These are phyloP conservation scores for Opeltia flavorubescens DNA, from an alignment of 495 filamentous ascomycete species.

Conservation along the genomic window DNA sequence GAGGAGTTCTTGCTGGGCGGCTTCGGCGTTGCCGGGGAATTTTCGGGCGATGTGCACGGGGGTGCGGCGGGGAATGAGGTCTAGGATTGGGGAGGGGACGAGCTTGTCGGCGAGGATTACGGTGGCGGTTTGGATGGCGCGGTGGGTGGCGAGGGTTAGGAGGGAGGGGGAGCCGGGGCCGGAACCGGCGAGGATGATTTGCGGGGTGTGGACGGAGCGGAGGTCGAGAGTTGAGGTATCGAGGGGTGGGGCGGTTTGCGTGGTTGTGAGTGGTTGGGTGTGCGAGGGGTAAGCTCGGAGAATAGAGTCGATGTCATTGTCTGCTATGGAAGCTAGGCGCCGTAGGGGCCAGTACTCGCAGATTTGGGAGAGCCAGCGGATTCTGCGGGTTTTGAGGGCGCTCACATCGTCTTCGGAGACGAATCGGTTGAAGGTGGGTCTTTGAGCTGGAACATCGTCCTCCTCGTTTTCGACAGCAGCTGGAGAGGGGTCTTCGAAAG, in stretches of 20 bases:
- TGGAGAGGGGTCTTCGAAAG: conserved; percentile 23
- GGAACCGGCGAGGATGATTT: conserved; percentile 81
- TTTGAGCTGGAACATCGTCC: conserved; percentile 74
- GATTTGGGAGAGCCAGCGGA: conserved; percentile 88
- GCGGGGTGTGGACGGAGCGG: conserved; percentile 27
- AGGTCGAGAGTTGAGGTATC: conserved; percentile 13
- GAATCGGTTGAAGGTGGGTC: conserved; percentile 72
- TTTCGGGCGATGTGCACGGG: conserved; percentile 88
- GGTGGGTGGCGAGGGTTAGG: conserved; percentile 75
- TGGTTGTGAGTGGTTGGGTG: conserved; percentile 3
- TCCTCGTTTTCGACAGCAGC: conserved; percentile 43
- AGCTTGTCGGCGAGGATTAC: conserved; percentile 93
- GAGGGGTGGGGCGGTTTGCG: conserved; percentile 9
- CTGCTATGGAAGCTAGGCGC: conserved; percentile 62
- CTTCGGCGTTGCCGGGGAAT: conserved; percentile 92
- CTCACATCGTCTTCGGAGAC: conserved; percentile 58
- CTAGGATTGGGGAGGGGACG: conserved; percentile 73
- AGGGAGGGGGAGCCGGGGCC: conserved; percentile 88
- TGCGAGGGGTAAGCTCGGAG: conserved; percentile 45
- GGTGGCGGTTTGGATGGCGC: conserved; percentile 71
- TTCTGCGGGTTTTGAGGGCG: conserved; percentile 63
- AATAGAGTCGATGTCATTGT: conserved; percentile 62
- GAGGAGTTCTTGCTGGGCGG: conserved; percentile 85
- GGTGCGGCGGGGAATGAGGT: conserved; percentile 79
- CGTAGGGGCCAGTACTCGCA: conserved; percentile 97